A percentile compares a stretch with the other conserved stretches of the same genome.
Conservation (phyloP, 176 grass and related monocot species). For the Paspalum vaginatum region DNA sequence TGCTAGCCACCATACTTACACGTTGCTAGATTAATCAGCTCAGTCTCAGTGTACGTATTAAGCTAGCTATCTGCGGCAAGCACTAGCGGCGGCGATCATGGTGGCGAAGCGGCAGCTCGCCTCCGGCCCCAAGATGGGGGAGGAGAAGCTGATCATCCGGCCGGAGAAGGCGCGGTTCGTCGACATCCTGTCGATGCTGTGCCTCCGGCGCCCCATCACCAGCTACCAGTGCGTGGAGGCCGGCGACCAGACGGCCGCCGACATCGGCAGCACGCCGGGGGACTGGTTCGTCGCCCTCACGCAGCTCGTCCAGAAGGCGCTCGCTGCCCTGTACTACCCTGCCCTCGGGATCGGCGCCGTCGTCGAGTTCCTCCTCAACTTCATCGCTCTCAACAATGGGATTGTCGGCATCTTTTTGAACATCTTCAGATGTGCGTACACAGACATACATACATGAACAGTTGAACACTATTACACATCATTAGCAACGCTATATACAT, state of each 20-base stretch:
- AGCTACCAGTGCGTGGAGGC: constrained; percentile 52
- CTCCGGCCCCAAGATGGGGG: constrained; percentile 36
- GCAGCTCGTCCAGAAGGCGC: constrained; percentile 45
- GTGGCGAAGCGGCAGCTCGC: neutral
- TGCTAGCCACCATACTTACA: neutral
- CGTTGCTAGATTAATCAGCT: constrained; percentile 21
- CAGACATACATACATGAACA: neutral
- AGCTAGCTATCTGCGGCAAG: neutral
- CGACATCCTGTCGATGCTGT: constrained; percentile 59
- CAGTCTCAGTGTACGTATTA: neutral
- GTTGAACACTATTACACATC: no score
- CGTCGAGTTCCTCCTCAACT: constrained; percentile 63
- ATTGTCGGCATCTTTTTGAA: constrained; percentile 57
- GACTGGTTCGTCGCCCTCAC: constrained; percentile 47
- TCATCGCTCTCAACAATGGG: constrained; percentile 64
- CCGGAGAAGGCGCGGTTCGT: constrained; percentile 58
- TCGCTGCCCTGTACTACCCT: constrained; percentile 30
- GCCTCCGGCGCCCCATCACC: constrained; percentile 42
- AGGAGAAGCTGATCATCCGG: constrained; percentile 58
- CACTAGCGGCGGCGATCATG: constrained; percentile 10
- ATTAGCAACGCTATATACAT: neutral
- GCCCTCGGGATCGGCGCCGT: constrained; percentile 30
- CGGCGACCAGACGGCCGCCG: constrained; percentile 25
- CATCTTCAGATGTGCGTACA: constrained; percentile 39
- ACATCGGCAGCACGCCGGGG: constrained; percentile 30